Evolutionary conservation across 2,329 filamentous ascomycete species (phyloP), one percentile per base, ranked within the genome.

Genomic region (Emericellopsis cladophorae): DNA sequence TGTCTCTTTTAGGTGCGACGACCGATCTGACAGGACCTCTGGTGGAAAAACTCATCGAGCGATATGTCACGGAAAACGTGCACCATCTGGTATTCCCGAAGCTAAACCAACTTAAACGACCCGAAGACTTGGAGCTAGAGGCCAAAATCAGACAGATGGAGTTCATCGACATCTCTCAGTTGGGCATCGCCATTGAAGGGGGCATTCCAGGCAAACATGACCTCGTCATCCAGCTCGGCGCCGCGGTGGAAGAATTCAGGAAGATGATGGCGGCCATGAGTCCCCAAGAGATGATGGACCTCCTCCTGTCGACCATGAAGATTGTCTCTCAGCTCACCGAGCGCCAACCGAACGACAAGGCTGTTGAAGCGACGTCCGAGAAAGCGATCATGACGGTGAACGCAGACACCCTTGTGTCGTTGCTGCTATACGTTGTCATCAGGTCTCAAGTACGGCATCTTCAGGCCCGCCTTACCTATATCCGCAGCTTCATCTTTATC

Each of bases 401-500:
- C 52, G 92, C 92, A 4, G 92, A 98, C 60, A 87, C 90, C 0
- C 67, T 98, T 23, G 92, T 98, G 2, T 95, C 92, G 0, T 65
- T 98, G 44, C 70, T 98, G 12, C 70, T 98, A 16, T 80, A 94
- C 46, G 88, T 98, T 14, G 84, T 98, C 10, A 96, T 98, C 45
- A 76, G 90, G 46, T 86, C 90, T 10, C 84, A 92, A 45, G 79
- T 94, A 22, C 79, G 84, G 44, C 82, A 95, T 59, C 68, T 98
- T 8, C 86, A 95, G 51, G 88, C 92, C 4, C 76, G 90, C 16
- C 66, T 98, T 37, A 71, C 84, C n/a, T 98, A 96, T 57, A 95
- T 96, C 72, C 84, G 90, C 35, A 87, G 94, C 53, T 98, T 95
- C 55, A 92, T 95, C 49, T 98, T 95, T 60, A 89, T 95, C 39